Conservation (phyloP, 306 rosid species). For the Sindora glabra region DNA sequence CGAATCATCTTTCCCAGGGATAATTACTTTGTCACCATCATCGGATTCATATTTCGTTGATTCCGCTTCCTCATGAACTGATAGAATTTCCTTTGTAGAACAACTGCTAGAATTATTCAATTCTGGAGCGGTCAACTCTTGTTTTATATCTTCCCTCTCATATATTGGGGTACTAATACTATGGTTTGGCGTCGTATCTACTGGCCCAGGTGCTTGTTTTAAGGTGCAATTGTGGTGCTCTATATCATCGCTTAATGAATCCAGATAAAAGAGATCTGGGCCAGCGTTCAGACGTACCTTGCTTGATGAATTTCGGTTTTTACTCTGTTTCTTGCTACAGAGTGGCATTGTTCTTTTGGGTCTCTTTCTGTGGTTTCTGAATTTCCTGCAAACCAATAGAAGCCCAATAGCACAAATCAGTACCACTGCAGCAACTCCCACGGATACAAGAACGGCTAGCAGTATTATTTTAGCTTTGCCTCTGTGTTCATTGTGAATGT, state of each 20-base stretch:
- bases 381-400: slow-evolving; percentile 49
- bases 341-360: slow-evolving; percentile 41
- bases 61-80: slow-evolving; percentile 47
- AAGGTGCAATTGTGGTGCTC: slow-evolving; percentile 51
- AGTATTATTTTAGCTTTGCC: slow-evolving; percentile 36
- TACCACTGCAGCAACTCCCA: slow-evolving; percentile 41
- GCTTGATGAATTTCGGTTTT: slow-evolving; percentile 30
- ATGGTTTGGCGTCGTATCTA: not conserved
- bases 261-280: slow-evolving; percentile 67
- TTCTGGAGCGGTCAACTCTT: slow-evolving; percentile 21
- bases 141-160: not conserved
- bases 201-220: slow-evolving; percentile 12
- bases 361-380: slow-evolving; percentile 41
- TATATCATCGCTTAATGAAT: slow-evolving; percentile 50
- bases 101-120: slow-evolving; percentile 38
- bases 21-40: slow-evolving; percentile 20
- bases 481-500: slow-evolving; percentile 28
- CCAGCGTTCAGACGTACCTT: slow-evolving; percentile 58
- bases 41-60: slow-evolving; percentile 40
- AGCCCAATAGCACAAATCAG: slow-evolving; percentile 41
- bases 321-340: slow-evolving; percentile 29
- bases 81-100: slow-evolving; percentile 53
- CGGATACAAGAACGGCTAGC: slow-evolving; percentile 49
- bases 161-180: not conserved
- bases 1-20: slow-evolving; percentile 30